A percentile compares a stretch with the other conserved stretches of the same genome.
phyloP scores from a whole-genome alignment of 1,284 basidiomycete species.

The Heterobasidion irregulare region DNA sequence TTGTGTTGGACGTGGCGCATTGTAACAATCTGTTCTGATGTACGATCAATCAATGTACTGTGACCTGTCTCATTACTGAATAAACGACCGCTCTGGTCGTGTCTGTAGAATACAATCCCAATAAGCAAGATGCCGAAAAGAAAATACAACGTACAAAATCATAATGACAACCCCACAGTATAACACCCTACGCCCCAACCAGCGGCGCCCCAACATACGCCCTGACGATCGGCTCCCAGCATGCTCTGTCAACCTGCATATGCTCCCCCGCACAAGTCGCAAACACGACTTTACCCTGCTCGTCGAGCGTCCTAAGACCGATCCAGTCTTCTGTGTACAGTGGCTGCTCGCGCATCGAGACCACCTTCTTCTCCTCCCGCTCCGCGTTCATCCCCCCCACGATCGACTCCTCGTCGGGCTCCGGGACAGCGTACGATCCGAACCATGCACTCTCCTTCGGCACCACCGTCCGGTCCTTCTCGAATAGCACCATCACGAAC shows the following conservation, averaged over 20 bases:
- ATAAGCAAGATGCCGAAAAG: too few relatives aligned
- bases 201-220: constrained; percentile 32
- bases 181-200: not conserved
- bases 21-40: too few relatives aligned
- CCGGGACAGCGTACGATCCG: constrained; percentile 48
- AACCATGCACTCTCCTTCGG: constrained; percentile 86
- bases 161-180: too few relatives aligned
- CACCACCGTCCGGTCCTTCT: constrained; percentile 67
- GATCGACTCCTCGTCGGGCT: constrained; percentile 3
- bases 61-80: too few relatives aligned
- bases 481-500: constrained; percentile 62
- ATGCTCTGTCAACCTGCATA: constrained; percentile 63
- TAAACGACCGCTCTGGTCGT: too few relatives aligned
- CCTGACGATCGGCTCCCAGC: constrained; percentile 50
- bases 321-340: constrained; percentile 87
- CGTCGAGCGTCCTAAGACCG: constrained; percentile 72
- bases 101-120: too few relatives aligned
- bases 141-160: too few relatives aligned
- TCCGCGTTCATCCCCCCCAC: not conserved
- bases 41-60: too few relatives aligned
- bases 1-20: not conserved
- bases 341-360: constrained; percentile 70
- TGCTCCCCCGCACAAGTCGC: constrained; percentile 73
- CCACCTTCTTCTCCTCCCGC: constrained; percentile 32
- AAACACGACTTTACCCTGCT: constrained; percentile 56